Conservation (phyloP, 768 basidiomycete genomes). For the Amanita exitialis region DNA sequence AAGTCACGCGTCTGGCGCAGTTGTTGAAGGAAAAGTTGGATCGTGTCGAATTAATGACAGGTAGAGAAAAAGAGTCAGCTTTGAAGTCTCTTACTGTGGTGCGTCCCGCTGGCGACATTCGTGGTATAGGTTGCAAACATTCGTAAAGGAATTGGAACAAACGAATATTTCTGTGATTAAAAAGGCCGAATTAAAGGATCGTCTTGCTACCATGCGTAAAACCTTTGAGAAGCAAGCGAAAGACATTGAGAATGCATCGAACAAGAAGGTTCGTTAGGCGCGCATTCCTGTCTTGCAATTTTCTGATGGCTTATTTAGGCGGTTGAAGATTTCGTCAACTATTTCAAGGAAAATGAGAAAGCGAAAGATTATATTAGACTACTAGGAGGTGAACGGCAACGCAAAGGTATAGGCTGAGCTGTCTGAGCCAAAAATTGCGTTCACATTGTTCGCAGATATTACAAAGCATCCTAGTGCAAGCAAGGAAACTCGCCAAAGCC, state of each 20-base stretch:
- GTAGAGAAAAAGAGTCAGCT: conserved; percentile 80
- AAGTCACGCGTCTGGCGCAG: conserved; percentile 61
- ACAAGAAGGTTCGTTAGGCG: conserved; percentile 53
- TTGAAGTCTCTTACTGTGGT: conserved; percentile 77
- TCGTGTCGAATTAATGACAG: conserved; percentile 45
- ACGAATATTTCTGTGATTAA: conserved; percentile 80
- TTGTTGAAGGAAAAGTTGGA: conserved; percentile 54
- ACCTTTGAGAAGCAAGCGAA: conserved; percentile 79
- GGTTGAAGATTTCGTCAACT: conserved; percentile 52
- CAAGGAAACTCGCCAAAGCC: conserved; percentile 74
- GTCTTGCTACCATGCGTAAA: conserved; percentile 62
- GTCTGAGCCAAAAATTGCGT: neutral
- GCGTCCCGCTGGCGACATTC: conserved; percentile 17
- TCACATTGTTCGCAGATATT: conserved; percentile 39
- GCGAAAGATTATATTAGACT: conserved; percentile 60
- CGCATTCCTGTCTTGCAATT: neutral
- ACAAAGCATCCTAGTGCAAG: conserved; percentile 63
- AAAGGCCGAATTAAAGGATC: conserved; percentile 74
- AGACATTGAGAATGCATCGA: conserved; percentile 65
- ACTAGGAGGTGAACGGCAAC: conserved; percentile 75
- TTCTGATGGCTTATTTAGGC: conserved; percentile 33
- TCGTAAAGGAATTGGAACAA: conserved; percentile 74
- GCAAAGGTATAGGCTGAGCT: conserved; percentile 52
- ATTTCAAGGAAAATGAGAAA: conserved; percentile 72
- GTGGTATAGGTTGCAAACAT: conserved; percentile 2